Evolutionary conservation across 192 early-diverging fungal genomes (phyloP).

Genomic region (Ambispora gerdemannii): DNA sequence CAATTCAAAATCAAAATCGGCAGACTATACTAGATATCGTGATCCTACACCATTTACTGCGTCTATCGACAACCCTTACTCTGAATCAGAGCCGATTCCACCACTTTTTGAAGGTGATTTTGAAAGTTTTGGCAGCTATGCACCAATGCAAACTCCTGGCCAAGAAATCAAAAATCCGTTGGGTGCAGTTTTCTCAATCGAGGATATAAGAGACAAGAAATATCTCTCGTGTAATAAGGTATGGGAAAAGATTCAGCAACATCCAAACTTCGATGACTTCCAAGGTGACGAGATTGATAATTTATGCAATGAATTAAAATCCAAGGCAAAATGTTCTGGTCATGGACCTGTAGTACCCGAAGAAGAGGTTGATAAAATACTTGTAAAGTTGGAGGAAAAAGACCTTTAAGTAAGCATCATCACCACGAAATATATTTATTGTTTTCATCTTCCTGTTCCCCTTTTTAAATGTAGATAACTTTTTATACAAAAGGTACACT

Average conservation of each 20-base stretch:
- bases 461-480: too few species aligned
- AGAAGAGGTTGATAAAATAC: constrained; percentile 36
- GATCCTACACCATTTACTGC: constrained; percentile 29
- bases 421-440: too few species aligned
- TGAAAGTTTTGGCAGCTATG: constrained; percentile 22
- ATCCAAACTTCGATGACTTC: constrained; percentile 56
- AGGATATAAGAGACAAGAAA: constrained; percentile 19
- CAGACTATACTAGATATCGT: constrained; percentile 17
- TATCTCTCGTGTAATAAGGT: constrained; percentile 37
- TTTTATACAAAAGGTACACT: too few species aligned
- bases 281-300: constrained; percentile 49
- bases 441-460: too few species aligned
- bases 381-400: constrained; percentile 28
- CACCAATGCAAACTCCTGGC: constrained; percentile 24
- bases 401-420: too few species aligned
- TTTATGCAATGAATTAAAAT: constrained; percentile 49
- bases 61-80: constrained; percentile 23
- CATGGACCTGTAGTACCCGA: constrained; percentile 52
- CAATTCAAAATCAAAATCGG: constrained; percentile 3
- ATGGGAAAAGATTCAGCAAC: constrained; percentile 57
- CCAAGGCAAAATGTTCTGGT: constrained; percentile 57
- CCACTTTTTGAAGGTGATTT: constrained; percentile 28
- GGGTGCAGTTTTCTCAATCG: neutral
- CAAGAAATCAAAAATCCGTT: constrained; percentile 14
- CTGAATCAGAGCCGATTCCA: constrained; percentile 1